These are phyloP conservation scores for Penicillium taxi DNA, from an alignment of 495 filamentous ascomycete genomes.

Conservation along the genomic window DNA sequence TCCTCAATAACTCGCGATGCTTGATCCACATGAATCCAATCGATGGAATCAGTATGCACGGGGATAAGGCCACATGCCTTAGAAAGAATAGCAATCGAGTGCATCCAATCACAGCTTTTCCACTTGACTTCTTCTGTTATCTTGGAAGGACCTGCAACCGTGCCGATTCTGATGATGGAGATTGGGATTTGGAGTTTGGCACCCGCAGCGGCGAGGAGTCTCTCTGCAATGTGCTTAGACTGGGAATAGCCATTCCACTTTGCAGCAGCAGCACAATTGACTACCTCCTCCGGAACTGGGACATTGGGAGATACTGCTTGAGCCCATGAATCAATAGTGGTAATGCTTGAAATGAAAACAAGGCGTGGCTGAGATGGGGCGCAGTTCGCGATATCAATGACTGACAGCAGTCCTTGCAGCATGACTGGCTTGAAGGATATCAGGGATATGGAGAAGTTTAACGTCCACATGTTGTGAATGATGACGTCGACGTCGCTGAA, in stretches of 20 bases:
- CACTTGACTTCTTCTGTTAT: slow-evolving; percentile 13
- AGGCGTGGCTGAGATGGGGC: slow-evolving; percentile 35
- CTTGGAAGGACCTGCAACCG: slow-evolving; percentile 41
- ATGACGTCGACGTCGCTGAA: slow-evolving; percentile 36
- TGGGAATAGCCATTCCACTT: slow-evolving; percentile 39
- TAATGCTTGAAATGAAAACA: slow-evolving; percentile 46
- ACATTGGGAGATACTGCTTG: slow-evolving; percentile 16
- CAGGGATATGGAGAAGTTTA: slow-evolving; percentile 50
- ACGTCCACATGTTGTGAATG: slow-evolving; percentile 52
- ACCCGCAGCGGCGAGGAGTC: slow-evolving; percentile 40
- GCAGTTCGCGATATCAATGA: slow-evolving; percentile 40
- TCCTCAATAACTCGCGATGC: slow-evolving; percentile 14
- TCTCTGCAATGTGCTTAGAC: slow-evolving; percentile 29
- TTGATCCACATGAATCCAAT: slow-evolving; percentile 25
- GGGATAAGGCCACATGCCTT: slow-evolving; percentile 16
- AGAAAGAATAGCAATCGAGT: slow-evolving; percentile 16
- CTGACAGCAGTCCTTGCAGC: slow-evolving; percentile 34
- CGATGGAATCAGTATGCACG: slow-evolving; percentile 5
- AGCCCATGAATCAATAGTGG: slow-evolving; percentile 23
- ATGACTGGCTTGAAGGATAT: slow-evolving; percentile 47
- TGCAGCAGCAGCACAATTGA: slow-evolving; percentile 28
- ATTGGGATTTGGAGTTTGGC: slow-evolving; percentile 31
- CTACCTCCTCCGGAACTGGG: slow-evolving; percentile 36
- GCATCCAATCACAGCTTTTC: slow-evolving; percentile 22
- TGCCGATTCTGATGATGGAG: slow-evolving; percentile 44